phyloP scores from a whole-genome alignment of 805 yeast species.

The Saccharomycopsis capsularis region DNA sequence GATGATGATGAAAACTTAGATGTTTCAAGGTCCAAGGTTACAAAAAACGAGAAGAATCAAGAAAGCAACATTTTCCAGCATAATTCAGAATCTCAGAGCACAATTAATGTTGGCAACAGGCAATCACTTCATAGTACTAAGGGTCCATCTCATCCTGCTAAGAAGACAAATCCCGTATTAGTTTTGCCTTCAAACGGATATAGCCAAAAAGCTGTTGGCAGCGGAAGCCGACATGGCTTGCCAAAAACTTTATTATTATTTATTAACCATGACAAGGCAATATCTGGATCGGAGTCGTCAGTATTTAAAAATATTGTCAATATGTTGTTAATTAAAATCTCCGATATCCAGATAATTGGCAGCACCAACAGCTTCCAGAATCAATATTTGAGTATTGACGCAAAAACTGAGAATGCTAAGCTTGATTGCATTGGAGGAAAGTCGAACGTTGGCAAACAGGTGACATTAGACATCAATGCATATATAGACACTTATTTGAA shows the following conservation, averaged over 20 bases:
- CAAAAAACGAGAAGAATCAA: no score
- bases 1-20: neutral
- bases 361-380: constrained; percentile 5
- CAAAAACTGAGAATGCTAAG: neutral
- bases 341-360: constrained; percentile 8
- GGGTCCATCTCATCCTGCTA: no score
- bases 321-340: constrained; percentile 12
- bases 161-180: no score
- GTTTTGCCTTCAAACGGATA: no score
- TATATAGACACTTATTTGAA: neutral
- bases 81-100: constrained; percentile 7
- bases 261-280: constrained; percentile 3
- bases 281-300: neutral
- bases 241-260: constrained; percentile 12
- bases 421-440: neutral
- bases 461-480: neutral
- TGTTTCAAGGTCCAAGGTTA: neutral
- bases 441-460: neutral
- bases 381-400: neutral
- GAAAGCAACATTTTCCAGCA: no score
- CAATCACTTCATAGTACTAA: no score
- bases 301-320: constrained; percentile 12
- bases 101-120: constrained; percentile 2
- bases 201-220: neutral
- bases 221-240: neutral